Conservation (phyloP, 192 early-diverging fungal genomes). For the Gigaspora rosea region DNA sequence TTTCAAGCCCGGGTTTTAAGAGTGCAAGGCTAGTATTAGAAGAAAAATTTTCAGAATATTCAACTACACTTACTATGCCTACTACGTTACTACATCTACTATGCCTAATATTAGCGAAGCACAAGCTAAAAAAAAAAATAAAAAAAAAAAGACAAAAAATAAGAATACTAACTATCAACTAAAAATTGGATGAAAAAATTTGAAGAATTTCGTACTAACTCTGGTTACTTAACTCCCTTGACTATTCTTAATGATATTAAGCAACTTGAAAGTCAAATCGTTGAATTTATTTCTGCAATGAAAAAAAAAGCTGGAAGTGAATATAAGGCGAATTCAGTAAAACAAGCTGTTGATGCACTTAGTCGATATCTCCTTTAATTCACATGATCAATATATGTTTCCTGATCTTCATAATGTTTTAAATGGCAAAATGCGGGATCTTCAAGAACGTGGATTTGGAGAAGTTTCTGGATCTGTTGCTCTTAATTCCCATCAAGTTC, state of each 20-base stretch:
- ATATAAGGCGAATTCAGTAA: slow-evolving; percentile 24
- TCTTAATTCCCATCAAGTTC: background rate
- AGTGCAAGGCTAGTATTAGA: background rate
- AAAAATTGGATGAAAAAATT: background rate
- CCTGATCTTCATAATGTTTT: slow-evolving; percentile 3
- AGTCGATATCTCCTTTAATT: background rate
- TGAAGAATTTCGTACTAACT: background rate
- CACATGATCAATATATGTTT: slow-evolving; percentile 13
- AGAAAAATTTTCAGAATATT: background rate
- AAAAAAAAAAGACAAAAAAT: background rate
- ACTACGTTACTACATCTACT: background rate
- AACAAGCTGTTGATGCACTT: slow-evolving; percentile 25
- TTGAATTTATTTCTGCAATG: background rate
- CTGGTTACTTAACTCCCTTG: background rate
- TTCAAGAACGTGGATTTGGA: background rate
- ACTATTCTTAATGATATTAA: background rate
- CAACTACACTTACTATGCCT: background rate
- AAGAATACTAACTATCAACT: slow-evolving; percentile 10
- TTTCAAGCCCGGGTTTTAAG: background rate
- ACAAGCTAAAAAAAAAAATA: background rate
- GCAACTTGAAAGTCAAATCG: slow-evolving; percentile 2
- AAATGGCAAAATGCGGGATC: slow-evolving; percentile 2
- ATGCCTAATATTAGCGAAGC: background rate
- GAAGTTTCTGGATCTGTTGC: background rate
- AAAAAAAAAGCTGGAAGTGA: background rate